Evolutionary conservation across 306 rosid species (phyloP), one percentile per base, ranked within the genome.

Genomic region (Oxytropis ochrocephala): DNA sequence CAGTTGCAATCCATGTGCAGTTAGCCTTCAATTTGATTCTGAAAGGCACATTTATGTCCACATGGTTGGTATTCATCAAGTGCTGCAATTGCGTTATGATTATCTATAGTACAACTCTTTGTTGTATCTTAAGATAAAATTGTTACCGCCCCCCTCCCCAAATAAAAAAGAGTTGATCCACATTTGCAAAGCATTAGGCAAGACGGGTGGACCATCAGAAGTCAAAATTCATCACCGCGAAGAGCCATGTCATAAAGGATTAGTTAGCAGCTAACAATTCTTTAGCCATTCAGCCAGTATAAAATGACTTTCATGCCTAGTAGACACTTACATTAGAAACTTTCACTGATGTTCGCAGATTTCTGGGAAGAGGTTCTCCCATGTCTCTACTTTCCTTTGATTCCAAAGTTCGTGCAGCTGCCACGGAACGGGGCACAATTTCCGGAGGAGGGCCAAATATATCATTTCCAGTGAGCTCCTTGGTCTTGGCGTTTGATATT

Each of bases 401-500:
- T 58, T 88, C 94, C 49, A 67, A 59, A 52, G 81, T 83, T 42
- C 83, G 87, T 2, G 78, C 81, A 56, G 92, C 87, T 13, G 77
- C 86, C 30, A 78, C 46, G 8, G 86, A 83, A 41, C 88, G 85
- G n/a, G 90, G 91, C 64, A 75, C 76, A 52, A 78, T 86, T 76
- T 94, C 95, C 17, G 95, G 87, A 35, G 98, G 87, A 76, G 98
- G 89, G 69, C 95, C 97, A 66, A 94, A 94, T 70, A 94, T 94
- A 85, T 94, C 97, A 24, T 94, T 81, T 43, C 98, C 98, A 72
- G 67, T 84, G 44, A 94, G 96, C 80, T 94, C 98, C 81, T 82
- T 90, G 80, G 74, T 69, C 84, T 94, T 94, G 49, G 96, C 91
- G 81, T 84, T 76, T 13, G 98, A 94, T 62, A 63, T 70, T 42